phyloP scores from a whole-genome alignment of 768 basidiomycete species.

The Leucocoprinus leucothites region DNA sequence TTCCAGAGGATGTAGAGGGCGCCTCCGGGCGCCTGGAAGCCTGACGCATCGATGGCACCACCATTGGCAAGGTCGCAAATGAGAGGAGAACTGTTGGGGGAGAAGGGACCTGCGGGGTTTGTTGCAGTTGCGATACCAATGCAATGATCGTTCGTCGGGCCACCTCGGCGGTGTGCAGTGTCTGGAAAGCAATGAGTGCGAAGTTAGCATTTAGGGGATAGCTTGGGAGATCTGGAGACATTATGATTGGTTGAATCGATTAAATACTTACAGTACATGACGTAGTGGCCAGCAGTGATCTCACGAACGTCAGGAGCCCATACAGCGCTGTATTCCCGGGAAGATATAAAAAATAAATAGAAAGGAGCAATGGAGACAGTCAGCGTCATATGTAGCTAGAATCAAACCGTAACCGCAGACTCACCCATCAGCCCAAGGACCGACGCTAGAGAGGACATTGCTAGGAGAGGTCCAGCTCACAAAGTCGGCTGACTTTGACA shows the following conservation, averaged over 20 bases:
- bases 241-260: not conserved
- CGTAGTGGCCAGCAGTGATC: not conserved
- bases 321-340: not conserved
- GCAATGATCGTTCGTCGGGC: too few relatives aligned
- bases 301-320: not conserved
- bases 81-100: slow-evolving; percentile 10
- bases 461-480: not conserved
- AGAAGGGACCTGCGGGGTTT: too few relatives aligned
- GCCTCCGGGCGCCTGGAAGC: not conserved
- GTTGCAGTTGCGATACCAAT: too few relatives aligned
- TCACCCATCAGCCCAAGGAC: not conserved
- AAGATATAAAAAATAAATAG: not conserved
- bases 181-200: not conserved
- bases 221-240: not conserved
- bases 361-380: not conserved
- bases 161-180: too few relatives aligned
- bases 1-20: not conserved
- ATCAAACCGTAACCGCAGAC: not conserved
- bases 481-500: not conserved
- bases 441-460: not conserved
- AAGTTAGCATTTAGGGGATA: not conserved
- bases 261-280: not conserved
- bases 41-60: not conserved
- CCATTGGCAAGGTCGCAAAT: not conserved
- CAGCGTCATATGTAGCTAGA: too few relatives aligned